phyloP scores from a whole-genome alignment of 2,329 filamentous ascomycete genomes.

The Neofusicoccum laricinum region DNA sequence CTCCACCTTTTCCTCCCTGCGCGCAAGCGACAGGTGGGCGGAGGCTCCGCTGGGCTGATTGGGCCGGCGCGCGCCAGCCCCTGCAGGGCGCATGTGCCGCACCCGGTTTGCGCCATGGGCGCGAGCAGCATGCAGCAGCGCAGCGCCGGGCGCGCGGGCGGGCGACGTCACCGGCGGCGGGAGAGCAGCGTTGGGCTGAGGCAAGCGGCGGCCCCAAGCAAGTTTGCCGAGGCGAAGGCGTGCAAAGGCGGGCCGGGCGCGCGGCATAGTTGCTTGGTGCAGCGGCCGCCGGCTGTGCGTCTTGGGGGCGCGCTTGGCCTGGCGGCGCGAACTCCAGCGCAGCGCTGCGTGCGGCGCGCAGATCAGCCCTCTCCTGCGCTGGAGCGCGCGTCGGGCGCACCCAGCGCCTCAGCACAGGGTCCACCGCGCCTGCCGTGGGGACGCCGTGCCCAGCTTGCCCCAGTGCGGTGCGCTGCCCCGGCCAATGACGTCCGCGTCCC shows the following conservation, averaged over 20 bases:
- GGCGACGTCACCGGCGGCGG: slow-evolving; percentile 5
- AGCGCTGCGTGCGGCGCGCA: neutral
- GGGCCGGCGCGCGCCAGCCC: neutral
- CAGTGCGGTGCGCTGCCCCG: neutral
- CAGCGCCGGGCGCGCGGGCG: neutral
- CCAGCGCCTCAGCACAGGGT: slow-evolving; percentile 14
- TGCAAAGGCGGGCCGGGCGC: neutral
- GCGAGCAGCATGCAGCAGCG: neutral
- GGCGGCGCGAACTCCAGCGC: slow-evolving; percentile 4
- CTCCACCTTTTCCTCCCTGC: neutral
- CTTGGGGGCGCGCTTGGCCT: slow-evolving; percentile 8
- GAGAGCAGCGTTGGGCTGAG: slow-evolving; percentile 5
- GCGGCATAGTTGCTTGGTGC: slow-evolving; percentile 6
- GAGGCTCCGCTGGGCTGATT: neutral
- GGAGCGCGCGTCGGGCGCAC: slow-evolving; percentile 10
- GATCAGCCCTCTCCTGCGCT: slow-evolving; percentile 3
- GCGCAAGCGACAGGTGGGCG: neutral
- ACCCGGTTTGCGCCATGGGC: slow-evolving; percentile 9
- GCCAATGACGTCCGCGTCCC: slow-evolving; percentile 14
- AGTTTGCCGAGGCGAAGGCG: slow-evolving; percentile 10
- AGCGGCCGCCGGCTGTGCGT: slow-evolving; percentile 3
- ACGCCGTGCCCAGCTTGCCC: neutral
- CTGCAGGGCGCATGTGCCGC: neutral
- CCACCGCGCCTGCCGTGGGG: neutral
- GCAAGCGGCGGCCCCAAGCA: neutral